A percentile compares a stretch with the other conserved stretches of the same genome.
phyloP scores from a whole-genome alignment of 2,329 filamentous ascomycete species.

The Exophiala oligosperma region DNA sequence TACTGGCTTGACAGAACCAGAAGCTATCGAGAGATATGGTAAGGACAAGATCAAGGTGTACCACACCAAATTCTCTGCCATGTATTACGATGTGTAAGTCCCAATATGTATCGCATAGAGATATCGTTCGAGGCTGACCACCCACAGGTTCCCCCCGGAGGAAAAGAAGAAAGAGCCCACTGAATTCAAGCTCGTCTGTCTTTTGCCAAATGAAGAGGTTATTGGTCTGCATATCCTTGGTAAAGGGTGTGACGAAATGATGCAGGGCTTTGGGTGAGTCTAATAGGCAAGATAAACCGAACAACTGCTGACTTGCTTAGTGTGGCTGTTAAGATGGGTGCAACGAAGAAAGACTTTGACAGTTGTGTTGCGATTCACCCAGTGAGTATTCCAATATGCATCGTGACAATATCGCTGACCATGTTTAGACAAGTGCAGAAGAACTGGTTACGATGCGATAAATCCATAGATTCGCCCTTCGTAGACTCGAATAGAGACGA shows the following conservation, averaged over 20 bases:
- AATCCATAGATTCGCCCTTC: not conserved
- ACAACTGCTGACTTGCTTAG: not conserved
- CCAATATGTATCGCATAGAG: not conserved
- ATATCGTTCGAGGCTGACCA: slow-evolving; percentile 34
- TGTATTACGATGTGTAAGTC: slow-evolving; percentile 45
- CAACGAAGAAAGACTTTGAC: slow-evolving; percentile 75
- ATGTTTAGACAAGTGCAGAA: slow-evolving; percentile 62
- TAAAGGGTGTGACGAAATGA: slow-evolving; percentile 60
- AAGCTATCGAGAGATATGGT: slow-evolving; percentile 49
- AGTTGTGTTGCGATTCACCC: slow-evolving; percentile 75
- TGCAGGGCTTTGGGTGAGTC: slow-evolving; percentile 65
- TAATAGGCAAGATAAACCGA: slow-evolving; percentile 30
- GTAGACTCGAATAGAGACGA: not conserved
- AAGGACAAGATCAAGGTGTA: slow-evolving; percentile 53
- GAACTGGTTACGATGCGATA: slow-evolving; percentile 53
- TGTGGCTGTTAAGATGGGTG: slow-evolving; percentile 75
- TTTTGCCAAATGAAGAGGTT: slow-evolving; percentile 50
- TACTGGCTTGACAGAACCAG: slow-evolving; percentile 51
- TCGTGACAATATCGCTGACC: slow-evolving; percentile 3
- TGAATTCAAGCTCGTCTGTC: slow-evolving; percentile 52
- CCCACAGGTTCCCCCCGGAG: slow-evolving; percentile 47
- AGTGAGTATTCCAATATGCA: slow-evolving; percentile 5
- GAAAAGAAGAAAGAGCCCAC: slow-evolving; percentile 52
- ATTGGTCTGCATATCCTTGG: slow-evolving; percentile 53
- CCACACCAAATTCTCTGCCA: slow-evolving; percentile 49